phyloP scores from a whole-genome alignment of 2,329 filamentous ascomycete species.

The Neurospora crassa region DNA sequence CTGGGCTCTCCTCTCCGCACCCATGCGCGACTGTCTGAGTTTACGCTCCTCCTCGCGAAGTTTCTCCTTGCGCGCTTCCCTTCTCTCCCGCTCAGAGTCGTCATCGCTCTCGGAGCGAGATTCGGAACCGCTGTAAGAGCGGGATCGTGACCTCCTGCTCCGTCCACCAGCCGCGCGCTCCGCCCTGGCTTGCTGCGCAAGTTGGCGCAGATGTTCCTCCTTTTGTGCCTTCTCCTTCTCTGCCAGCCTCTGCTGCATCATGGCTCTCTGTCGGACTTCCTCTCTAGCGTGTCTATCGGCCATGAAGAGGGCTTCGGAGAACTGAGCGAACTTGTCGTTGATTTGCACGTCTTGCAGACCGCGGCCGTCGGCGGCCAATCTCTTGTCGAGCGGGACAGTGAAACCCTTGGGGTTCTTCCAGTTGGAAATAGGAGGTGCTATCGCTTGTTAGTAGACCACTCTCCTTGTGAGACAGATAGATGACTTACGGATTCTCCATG shows the following conservation, averaged over 20 bases:
- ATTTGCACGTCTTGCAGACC: constrained; percentile 89
- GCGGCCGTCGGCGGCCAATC: constrained; percentile 84
- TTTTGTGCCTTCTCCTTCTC: constrained; percentile 95
- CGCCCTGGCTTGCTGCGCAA: constrained; percentile 87
- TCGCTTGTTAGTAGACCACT: constrained; percentile 1
- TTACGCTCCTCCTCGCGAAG: constrained; percentile 80
- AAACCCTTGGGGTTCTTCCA: constrained; percentile 99
- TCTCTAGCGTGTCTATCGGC: constrained; percentile 92
- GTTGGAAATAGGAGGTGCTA: constrained; percentile 76
- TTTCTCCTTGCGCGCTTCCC: constrained; percentile 67
- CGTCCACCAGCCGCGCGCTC: constrained; percentile 50
- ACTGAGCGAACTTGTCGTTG: constrained; percentile 97
- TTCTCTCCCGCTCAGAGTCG: constrained; percentile 64
- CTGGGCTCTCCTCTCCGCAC: constrained; percentile 80
- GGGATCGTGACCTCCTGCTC: constrained; percentile 24
- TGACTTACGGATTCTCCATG: constrained; percentile 63
- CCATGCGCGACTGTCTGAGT: constrained; percentile 89
- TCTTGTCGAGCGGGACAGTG: constrained; percentile 90
- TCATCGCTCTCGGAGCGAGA: constrained; percentile 53
- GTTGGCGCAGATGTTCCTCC: constrained; percentile 77
- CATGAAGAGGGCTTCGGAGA: constrained; percentile 88
- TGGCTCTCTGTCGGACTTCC: constrained; percentile 81
- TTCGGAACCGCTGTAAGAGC: constrained; percentile 44
- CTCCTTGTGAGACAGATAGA: background rate
- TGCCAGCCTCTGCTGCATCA: constrained; percentile 92